Percentiles rank a stretch among this genome's conserved stretches.
These are phyloP conservation scores for Lanmaoa pseudosensibilis DNA, from an alignment of 768 basidiomycete genomes.

Conservation along the genomic window DNA sequence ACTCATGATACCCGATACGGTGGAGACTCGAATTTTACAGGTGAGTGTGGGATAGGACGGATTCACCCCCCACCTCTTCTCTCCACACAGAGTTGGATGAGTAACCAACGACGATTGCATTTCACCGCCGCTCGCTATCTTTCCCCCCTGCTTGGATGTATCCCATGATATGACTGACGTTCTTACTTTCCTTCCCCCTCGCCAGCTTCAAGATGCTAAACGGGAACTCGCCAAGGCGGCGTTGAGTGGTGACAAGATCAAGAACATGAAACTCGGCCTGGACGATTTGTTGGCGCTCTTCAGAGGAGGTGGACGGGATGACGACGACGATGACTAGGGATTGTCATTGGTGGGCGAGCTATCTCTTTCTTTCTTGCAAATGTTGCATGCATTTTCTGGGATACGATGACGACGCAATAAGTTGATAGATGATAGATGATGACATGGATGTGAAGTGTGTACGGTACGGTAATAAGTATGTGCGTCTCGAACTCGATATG, in stretches of 20 bases:
- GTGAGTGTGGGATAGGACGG: constrained; percentile 36
- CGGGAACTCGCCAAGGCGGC: constrained; percentile 81
- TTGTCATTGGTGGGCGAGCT: neutral
- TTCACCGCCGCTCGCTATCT: neutral
- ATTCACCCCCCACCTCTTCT: neutral
- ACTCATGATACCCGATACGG: constrained; percentile 81
- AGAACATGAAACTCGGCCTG: constrained; percentile 79
- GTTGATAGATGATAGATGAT: neutral
- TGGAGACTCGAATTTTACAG: constrained; percentile 82
- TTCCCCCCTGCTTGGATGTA: neutral
- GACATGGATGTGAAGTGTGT: neutral
- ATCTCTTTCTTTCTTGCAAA: neutral
- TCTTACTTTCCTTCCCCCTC: neutral
- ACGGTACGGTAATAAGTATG: neutral
- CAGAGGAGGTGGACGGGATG: constrained; percentile 54
- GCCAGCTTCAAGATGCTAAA: constrained; percentile 87
- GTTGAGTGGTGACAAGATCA: constrained; percentile 83
- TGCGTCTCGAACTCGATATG: neutral
- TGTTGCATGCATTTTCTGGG: neutral
- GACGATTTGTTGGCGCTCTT: constrained; percentile 86
- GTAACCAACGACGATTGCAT: neutral
- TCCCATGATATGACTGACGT: constrained; percentile 1
- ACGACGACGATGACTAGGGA: constrained; percentile 44
- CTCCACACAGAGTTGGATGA: neutral
- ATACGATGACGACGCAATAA: neutral